These are phyloP conservation scores for Allomyces javanicus DNA, from an alignment of 192 early-diverging fungal species.

Conservation along the genomic window DNA sequence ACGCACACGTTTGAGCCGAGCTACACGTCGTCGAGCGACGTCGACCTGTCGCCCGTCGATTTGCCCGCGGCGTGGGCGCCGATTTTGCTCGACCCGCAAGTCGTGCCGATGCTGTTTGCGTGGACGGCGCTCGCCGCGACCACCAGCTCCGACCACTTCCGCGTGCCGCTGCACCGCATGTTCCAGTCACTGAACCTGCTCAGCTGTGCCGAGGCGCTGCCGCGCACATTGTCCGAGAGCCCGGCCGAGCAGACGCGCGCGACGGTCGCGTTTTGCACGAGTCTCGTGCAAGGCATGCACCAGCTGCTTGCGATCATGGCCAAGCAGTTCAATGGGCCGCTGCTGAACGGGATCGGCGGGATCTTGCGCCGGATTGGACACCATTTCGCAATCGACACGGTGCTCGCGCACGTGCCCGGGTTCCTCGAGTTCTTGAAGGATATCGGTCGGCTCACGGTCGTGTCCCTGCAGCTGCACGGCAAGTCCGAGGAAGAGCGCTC, in stretches of 20 bases:
- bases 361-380: background rate
- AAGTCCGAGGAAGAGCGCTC: background rate
- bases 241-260: background rate
- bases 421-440: background rate
- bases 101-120: background rate
- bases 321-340: background rate
- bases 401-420: background rate
- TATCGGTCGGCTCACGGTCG: background rate
- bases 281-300: background rate
- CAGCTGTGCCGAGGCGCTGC: background rate
- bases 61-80: background rate
- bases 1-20: background rate
- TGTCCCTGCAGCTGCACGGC: background rate
- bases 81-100: background rate
- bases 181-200: background rate
- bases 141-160: background rate
- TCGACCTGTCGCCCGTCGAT: background rate
- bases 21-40: background rate
- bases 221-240: background rate
- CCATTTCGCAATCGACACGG: background rate
- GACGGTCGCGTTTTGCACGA: background rate
- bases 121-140: background rate
- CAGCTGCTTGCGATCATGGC: background rate
- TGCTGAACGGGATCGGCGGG: background rate
- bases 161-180: background rate